These are phyloP conservation scores for Centella asiatica DNA, from an alignment of 129 eudicot genomes.

Conservation along the genomic window DNA sequence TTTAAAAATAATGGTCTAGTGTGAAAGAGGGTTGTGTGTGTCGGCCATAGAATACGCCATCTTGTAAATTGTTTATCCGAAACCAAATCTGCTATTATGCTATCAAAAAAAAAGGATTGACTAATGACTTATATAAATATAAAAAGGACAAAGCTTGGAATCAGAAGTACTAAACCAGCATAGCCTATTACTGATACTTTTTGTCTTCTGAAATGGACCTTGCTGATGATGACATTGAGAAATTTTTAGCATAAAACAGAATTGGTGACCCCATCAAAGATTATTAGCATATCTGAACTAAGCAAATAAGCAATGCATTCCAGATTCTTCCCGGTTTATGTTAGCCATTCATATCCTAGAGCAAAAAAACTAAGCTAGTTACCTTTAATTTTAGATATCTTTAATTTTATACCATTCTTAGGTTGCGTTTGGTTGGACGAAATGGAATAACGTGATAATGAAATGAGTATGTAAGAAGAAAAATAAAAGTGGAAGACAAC, in stretches of 20 bases:
- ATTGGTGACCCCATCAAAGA: not conserved
- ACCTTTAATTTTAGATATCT: no score
- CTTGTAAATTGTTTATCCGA: not conserved
- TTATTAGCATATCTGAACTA: not conserved
- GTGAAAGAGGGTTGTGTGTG: slow-evolving; percentile 16
- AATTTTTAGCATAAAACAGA: not conserved
- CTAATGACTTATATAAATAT: not conserved
- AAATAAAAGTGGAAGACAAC: no score
- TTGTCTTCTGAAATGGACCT: no score
- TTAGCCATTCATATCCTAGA: not conserved
- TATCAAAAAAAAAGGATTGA: not conserved
- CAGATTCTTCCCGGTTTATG: no score
- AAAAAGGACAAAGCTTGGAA: slow-evolving; percentile 2
- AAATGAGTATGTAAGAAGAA: no score
- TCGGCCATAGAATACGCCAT: slow-evolving; percentile 9
- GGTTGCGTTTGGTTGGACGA: no score
- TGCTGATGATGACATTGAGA: not conserved
- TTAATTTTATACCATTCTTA: no score
- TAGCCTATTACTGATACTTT: no score
- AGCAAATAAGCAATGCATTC: no score
- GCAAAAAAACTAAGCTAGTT: no score
- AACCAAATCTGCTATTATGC: not conserved
- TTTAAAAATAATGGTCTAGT: not conserved
- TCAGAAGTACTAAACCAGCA: not conserved
- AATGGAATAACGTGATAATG: no score